phyloP scores from a whole-genome alignment of 73 alveolate genomes.

The Stentor roeselii region DNA sequence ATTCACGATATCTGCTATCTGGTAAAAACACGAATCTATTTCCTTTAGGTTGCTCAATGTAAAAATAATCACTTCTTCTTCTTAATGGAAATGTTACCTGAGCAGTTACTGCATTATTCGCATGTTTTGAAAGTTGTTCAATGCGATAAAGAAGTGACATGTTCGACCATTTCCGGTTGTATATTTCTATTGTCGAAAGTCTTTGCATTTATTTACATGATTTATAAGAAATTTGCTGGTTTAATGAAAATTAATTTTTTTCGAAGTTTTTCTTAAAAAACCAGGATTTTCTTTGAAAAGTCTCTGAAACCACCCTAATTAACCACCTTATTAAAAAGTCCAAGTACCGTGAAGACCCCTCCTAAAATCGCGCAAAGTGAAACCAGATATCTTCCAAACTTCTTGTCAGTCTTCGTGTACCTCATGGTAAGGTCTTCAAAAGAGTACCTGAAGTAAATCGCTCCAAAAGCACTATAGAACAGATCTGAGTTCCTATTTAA shows the following conservation, averaged over 20 bases:
- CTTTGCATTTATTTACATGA: too few species aligned
- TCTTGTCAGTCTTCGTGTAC: conserved; percentile 49
- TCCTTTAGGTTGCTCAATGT: background rate
- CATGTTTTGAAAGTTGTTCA: background rate
- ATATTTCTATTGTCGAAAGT: too few species aligned
- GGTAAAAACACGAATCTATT: background rate
- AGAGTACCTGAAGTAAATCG: conserved; percentile 63
- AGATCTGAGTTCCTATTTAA: conserved; percentile 41
- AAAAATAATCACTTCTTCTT: conserved; percentile 1
- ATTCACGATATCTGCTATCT: background rate
- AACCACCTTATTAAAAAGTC: conserved; percentile 56
- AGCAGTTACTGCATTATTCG: background rate
- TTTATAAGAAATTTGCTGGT: too few species aligned
- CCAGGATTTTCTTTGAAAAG: too few species aligned
- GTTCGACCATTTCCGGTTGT: background rate
- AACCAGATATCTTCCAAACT: conserved; percentile 60
- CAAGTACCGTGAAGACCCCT: conserved; percentile 78
- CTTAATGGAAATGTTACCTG: background rate
- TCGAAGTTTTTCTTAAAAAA: too few species aligned
- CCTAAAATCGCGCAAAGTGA: conserved; percentile 83
- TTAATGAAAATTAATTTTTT: too few species aligned
- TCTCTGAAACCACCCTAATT: background rate
- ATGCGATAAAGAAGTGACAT: background rate
- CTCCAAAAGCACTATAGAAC: conserved; percentile 37
- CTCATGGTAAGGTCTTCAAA: conserved; percentile 72